Evolutionary conservation across 83 land plant genomes (phyloP), one percentile per base, ranked within the genome.

Genomic region (Thuja plicata): DNA sequence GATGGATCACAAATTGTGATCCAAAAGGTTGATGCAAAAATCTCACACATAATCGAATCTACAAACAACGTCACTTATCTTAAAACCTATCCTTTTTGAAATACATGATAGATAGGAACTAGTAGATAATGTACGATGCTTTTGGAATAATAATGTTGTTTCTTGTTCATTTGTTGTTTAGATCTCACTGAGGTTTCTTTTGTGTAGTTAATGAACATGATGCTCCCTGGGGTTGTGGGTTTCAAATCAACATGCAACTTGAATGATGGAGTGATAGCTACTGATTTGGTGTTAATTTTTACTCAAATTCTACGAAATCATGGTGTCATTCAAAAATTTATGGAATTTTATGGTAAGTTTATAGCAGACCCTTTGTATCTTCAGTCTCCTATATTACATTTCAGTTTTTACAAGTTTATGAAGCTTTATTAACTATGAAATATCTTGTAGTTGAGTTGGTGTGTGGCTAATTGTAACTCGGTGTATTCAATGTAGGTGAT

Each of bases 281-380:
- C 99, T 81, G 99, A 98, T 89, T 90, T 98, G 93, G 99, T 98
- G 86, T 94, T 98, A 62, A 98, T 99, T 71, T 97, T 97, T 35
- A 98, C 99, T 13, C 99, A 98, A 90, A 98, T 98, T 92, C 89
- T 98, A 48, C 90, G 98, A 92, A 98, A 98, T 93, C 99, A 98
- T 94, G 99, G 99, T 77, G 99, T 98, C 84, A 99, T 98, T 91
- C 98, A 98, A 41, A 98, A 98, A 89, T 98, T 98, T 93, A 99
- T 98, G 30, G 99, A 98, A 85, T 97, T 98, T 81, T 93, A 98
- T 93, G 99, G 99, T 98, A 91, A 55, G 84, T 89, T 15, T 43
- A 50, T 54, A 62, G 55, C 11, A 24, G 43, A 1, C 9, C 82
- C 37, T 37, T 15, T 35, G 81, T 77, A 16, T 77, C 7, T 19